Evolutionary conservation across 2,329 filamentous ascomycete genomes (phyloP), one percentile per base, ranked within the genome.

Genomic region (Trichoderma koningii): DNA sequence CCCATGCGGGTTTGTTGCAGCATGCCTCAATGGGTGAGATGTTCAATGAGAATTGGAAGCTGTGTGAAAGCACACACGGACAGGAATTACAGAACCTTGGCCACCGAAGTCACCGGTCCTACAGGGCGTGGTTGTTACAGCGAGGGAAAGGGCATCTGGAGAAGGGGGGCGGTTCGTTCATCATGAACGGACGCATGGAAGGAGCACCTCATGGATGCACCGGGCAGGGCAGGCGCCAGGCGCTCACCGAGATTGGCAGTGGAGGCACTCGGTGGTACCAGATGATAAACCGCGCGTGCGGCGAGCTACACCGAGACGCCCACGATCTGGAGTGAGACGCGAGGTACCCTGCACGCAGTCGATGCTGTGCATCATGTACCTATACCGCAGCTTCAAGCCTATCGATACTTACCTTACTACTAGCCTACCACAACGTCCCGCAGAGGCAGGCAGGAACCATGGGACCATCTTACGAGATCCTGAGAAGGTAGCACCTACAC

Each of bases 141-240:
- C 5, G 12, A 48, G 10, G 45, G n/a, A 3, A 17, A 38, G 30
- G 26, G 50, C 44, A 15, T 53, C 47, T 51, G 45, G 52, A 56
- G 53, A 64, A 51, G 53, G 48, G 44, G 61, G 38, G 56, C 45
- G 30, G 56, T 60, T 60, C 45, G 56, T 41, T 51, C 34, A 60
- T 60, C 45, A 60, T 26, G 41, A 7, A 19, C n/a, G 41, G n/a
- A 34, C 10, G 19, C 17, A 19, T 19, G 55, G 28, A 38, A 23
- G 21, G 34, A 38, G 2, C 34, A 38, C 34, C 34, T 38, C 10
- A 14, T 38, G 34, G 34, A 38, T 38, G 34, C 34, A 38, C 10
- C 12, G 10, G 34, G 34, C 10, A 38, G 34, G 34, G 12, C 34
- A 38, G 34, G 9, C 48, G 15, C 55, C 53, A 56, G 50, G 48